Conservation (phyloP, 768 basidiomycete species). For the Leccinum variicolor region DNA sequence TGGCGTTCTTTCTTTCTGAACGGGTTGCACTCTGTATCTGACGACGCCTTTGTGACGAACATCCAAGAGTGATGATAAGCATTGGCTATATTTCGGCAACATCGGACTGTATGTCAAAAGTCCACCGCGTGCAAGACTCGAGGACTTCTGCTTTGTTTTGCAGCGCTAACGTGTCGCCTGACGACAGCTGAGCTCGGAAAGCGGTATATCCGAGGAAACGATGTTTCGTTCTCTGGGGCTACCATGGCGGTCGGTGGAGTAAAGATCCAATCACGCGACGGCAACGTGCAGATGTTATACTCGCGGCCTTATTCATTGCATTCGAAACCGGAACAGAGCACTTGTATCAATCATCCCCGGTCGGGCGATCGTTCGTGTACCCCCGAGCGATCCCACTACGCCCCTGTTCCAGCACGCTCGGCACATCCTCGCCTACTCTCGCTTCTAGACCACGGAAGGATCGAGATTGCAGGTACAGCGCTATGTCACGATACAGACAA, state of each 20-base stretch:
- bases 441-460: conserved; percentile 81
- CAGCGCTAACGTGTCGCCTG: neutral
- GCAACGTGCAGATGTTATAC: neutral
- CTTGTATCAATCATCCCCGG: neutral
- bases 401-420: conserved; percentile 83
- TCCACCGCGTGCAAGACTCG: too few relatives aligned
- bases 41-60: neutral
- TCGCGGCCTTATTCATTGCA: neutral
- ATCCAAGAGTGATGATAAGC: neutral
- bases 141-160: neutral
- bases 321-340: neutral
- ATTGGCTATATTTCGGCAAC: neutral
- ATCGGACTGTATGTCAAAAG: neutral
- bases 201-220: neutral
- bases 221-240: neutral
- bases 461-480: conserved; percentile 65
- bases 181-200: neutral
- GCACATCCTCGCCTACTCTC: conserved; percentile 72
- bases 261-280: neutral
- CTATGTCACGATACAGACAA: conserved; percentile 36
- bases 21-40: neutral
- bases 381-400: conserved; percentile 86
- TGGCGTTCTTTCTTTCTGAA: neutral
- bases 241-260: neutral
- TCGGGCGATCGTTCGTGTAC: conserved; percentile 56